Base-by-base conservation (phyloP, 2,329 filamentous ascomycete genomes). In the Dactylonectria estremocensis region DNA sequence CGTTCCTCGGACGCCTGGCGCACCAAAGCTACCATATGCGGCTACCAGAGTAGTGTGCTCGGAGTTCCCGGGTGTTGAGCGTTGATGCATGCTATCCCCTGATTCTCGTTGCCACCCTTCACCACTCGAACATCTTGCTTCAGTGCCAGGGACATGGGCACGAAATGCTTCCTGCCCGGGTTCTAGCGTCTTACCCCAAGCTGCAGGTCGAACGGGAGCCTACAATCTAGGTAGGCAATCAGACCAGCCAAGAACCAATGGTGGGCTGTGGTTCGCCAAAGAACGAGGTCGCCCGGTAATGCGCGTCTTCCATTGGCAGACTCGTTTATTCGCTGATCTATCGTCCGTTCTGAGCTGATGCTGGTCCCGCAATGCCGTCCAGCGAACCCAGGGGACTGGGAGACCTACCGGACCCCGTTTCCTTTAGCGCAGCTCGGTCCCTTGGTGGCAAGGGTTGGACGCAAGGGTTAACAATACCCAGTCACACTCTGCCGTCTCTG, bases 151-250 rank as follows among this genome's bases (percentile, higher is more conserved):
- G 57, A 67, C 56, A 70, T 63, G 62, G 66, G 43, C 66, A 52
- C 52, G 50, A 33, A 52, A 67, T 61, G 63, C 66, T 68, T 72
- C 55, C 61, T 69, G 64, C 48, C 57, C 53, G 65, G 70, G 68
- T 73, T 74, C 72, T 74, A 68, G 71, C 65, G 67, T 69, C 66
- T 72, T 74, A 64, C 66, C 70, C 65, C 60, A 72, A 68, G 67
- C 64, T 69, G 60, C 57, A 73, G 70, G 68, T 69, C 54, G 63
- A 64, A 70, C 53, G 58, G 61, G 31, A 61, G 53, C 37, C 61
- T 63, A 61, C 49, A 56, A 64, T 35, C 11, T 18, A 18, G 9
- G 18, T 46, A 22, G 1, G 49, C 53, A 61, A 45, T 69, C 64
- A 67, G 59, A 31, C 58, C 64, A 68, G 53, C 59, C 46, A 68